Percentiles rank a stretch among this genome's conserved stretches.
phyloP scores from a whole-genome alignment of 192 early-diverging fungal genomes.

The Nowakowskiella sp. region DNA sequence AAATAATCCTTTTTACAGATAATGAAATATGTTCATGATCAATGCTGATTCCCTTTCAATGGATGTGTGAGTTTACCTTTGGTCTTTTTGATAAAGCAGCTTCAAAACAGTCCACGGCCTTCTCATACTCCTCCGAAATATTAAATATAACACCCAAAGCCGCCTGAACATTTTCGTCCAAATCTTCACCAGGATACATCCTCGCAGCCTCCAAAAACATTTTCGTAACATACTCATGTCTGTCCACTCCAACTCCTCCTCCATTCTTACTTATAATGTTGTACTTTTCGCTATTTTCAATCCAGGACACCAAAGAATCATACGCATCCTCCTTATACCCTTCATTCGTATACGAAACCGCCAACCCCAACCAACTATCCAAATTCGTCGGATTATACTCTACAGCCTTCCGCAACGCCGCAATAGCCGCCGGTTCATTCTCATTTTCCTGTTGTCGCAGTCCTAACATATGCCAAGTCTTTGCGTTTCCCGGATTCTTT shows the following conservation, averaged over 20 bases:
- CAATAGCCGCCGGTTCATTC: slow-evolving; percentile 83
- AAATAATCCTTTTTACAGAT: slow-evolving; percentile 62
- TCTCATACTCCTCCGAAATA: slow-evolving; percentile 83
- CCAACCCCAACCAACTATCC: slow-evolving; percentile 77
- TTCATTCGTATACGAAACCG: slow-evolving; percentile 94
- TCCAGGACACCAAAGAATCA: slow-evolving; percentile 82
- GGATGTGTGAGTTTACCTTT: slow-evolving; percentile 36
- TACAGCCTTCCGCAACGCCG: slow-evolving; percentile 75
- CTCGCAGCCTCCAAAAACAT: slow-evolving; percentile 77
- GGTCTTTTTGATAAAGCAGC: slow-evolving; percentile 79
- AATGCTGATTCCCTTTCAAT: background rate
- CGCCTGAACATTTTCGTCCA: slow-evolving; percentile 90
- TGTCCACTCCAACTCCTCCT: slow-evolving; percentile 23
- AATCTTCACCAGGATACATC: slow-evolving; percentile 42
- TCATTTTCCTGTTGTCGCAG: slow-evolving; percentile 95
- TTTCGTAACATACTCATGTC: slow-evolving; percentile 65
- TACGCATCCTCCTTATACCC: slow-evolving; percentile 76
- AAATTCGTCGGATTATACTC: slow-evolving; percentile 61
- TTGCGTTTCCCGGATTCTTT: slow-evolving; percentile 66
- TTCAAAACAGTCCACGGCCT: slow-evolving; percentile 96
- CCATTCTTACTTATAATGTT: slow-evolving; percentile 28
- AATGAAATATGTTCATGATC: slow-evolving; percentile 1
- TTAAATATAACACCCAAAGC: slow-evolving; percentile 94
- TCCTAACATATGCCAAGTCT: slow-evolving; percentile 80
- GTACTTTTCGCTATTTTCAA: slow-evolving; percentile 68